Percentiles rank a stretch among this genome's conserved stretches.
Evolutionary conservation across 345 rosid genomes (phyloP).

Genomic region (Eucalyptus microcorys): DNA sequence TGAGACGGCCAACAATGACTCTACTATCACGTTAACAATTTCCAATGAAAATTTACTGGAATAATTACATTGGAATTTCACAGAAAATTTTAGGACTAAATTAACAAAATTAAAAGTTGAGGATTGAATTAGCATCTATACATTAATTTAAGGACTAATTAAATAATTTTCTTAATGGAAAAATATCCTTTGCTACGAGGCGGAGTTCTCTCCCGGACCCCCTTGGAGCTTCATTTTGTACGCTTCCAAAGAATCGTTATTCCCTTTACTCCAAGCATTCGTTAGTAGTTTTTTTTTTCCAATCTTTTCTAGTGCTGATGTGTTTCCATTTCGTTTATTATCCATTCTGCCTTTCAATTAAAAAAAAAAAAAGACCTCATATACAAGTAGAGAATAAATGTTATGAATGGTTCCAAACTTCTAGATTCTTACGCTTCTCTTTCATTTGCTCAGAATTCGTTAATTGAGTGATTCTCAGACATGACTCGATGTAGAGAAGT

Average conservation of each 20-base stretch:
- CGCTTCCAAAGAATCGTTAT: not conserved
- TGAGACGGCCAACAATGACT: not conserved
- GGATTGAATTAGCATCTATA: not conserved
- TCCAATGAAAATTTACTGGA: not conserved
- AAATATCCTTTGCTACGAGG: not conserved
- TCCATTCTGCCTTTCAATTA: not conserved
- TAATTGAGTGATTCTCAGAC: not conserved
- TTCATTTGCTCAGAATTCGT: not conserved
- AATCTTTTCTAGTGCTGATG: not conserved
- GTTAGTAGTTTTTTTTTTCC: not conserved
- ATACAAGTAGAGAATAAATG: not conserved
- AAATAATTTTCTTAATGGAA: not conserved
- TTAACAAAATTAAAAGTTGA: not conserved
- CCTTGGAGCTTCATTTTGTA: not conserved
- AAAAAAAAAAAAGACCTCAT: not conserved
- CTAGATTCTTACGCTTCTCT: not conserved
- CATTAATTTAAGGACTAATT: not conserved
- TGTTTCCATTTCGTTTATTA: not conserved
- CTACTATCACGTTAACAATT: fast-evolving
- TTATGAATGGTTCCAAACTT: not conserved
- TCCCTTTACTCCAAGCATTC: not conserved
- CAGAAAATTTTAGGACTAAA: not conserved
- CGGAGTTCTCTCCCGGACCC: not conserved
- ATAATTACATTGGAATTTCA: not conserved
- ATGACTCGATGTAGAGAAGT: not conserved